Evolutionary conservation across 2,329 filamentous ascomycete species (phyloP).

Genomic region (Teratosphaeria gauchensis): DNA sequence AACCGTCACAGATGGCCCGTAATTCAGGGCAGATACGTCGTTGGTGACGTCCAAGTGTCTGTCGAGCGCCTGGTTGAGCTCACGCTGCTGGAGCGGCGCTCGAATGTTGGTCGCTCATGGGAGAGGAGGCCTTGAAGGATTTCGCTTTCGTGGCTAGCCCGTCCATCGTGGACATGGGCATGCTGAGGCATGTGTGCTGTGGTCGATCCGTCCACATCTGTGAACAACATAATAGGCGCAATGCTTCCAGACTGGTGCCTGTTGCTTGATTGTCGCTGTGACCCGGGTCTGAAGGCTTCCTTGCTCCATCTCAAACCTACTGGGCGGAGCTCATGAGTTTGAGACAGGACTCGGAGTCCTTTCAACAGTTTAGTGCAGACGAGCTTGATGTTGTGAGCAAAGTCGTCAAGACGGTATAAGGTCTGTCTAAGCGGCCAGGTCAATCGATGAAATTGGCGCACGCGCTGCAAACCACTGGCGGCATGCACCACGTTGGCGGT

Average conservation of each 20-base stretch:
- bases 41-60: neutral
- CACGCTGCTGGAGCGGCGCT: neutral
- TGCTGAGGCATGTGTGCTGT: neutral
- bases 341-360: neutral
- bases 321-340: neutral
- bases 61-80: neutral
- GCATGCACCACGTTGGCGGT: constrained; percentile 14
- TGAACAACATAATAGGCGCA: neutral
- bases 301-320: constrained; percentile 2
- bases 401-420: constrained; percentile 1
- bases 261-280: neutral
- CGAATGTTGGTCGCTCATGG: neutral
- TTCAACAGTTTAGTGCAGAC: neutral
- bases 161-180: neutral
- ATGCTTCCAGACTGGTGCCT: neutral
- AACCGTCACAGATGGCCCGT: neutral
- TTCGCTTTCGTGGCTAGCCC: neutral
- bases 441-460: constrained; percentile 5
- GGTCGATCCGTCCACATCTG: neutral
- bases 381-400: neutral
- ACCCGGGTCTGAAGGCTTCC: neutral
- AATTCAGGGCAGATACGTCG: neutral
- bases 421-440: constrained; percentile 1
- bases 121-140: neutral
- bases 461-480: constrained; percentile 7